Evolutionary conservation across 2,329 filamentous ascomycete genomes (phyloP).

Genomic region (Achaetomium macrosporum): DNA sequence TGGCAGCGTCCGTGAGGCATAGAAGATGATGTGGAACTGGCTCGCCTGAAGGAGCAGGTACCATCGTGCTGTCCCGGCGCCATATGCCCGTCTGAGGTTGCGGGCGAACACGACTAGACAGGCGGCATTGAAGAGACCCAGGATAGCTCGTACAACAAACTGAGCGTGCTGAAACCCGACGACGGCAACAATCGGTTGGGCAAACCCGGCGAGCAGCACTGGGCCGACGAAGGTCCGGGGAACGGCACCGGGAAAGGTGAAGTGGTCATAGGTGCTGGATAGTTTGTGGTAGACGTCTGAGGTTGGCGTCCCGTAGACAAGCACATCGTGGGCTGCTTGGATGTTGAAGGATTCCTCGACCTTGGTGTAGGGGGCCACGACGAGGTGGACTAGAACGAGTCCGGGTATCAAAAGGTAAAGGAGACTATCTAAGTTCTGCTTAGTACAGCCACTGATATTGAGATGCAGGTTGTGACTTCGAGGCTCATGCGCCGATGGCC

Average conservation of each 20-base stretch:
- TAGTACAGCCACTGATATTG: neutral
- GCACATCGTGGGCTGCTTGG: conserved; percentile 85
- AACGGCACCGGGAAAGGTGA: conserved; percentile 83
- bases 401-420: conserved; percentile 55
- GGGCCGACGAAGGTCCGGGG: conserved; percentile 86
- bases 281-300: conserved; percentile 49
- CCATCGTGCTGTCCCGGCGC: conserved; percentile 65
- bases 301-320: conserved; percentile 70
- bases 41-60: conserved; percentile 70
- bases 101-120: conserved; percentile 61
- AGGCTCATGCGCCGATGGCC: neutral
- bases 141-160: conserved; percentile 63
- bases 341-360: conserved; percentile 99
- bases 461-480: neutral
- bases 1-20: conserved; percentile 83
- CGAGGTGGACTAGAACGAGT: conserved; percentile 62
- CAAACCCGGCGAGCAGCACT: conserved; percentile 65
- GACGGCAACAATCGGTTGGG: conserved; percentile 58
- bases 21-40: conserved; percentile 92
- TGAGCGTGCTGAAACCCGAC: conserved; percentile 51
- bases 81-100: conserved; percentile 62
- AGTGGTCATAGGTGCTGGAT: conserved; percentile 72
- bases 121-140: conserved; percentile 70
- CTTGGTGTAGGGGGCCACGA: conserved; percentile 82
- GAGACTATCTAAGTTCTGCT: conserved; percentile 11